Conservation (phyloP, 306 rosid species). For the Citrullus amarus region DNA sequence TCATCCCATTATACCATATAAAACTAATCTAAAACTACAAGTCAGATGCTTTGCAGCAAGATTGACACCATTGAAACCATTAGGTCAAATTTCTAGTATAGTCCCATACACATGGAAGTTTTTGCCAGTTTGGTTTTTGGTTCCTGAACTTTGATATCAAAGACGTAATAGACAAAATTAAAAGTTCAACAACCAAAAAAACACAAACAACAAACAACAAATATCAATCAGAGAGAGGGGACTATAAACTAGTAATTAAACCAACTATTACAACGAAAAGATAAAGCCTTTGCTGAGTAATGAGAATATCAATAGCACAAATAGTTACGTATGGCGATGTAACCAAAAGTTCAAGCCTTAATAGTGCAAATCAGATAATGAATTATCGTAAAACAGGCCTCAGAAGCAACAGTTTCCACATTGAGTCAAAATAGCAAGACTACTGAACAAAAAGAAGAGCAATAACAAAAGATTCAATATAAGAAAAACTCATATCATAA, state of each 20-base stretch:
- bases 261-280: neutral
- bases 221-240: no score
- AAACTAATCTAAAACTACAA: neutral
- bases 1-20: neutral
- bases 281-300: neutral
- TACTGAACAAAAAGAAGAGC: neutral
- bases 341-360: neutral
- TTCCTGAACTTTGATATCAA: no score
- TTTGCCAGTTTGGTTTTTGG: no score
- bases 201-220: no score
- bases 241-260: neutral
- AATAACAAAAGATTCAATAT: neutral
- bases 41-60: neutral
- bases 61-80: neutral
- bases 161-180: no score
- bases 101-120: no score
- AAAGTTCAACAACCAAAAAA: no score
- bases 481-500: neutral
- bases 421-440: neutral
- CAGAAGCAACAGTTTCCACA: conserved; percentile 10
- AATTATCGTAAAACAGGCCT: neutral
- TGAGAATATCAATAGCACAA: neutral
- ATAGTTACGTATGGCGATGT: neutral
- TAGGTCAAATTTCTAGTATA: neutral
- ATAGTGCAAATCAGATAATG: neutral